Conservation (phyloP, 192 early-diverging fungal genomes). For the Mortierella hygrophila region DNA sequence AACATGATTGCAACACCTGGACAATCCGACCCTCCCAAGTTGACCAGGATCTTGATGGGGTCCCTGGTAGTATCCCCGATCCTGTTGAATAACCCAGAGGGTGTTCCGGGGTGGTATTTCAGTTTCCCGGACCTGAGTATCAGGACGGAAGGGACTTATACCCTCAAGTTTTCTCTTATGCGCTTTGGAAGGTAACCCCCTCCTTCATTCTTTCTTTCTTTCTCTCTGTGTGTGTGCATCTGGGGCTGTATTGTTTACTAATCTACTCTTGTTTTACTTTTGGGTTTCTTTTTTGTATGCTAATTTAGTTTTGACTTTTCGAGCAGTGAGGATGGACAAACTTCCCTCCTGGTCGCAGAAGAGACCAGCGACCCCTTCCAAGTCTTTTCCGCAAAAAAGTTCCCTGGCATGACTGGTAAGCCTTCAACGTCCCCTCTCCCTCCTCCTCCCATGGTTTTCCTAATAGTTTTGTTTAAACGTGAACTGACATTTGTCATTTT, state of each 20-base stretch:
- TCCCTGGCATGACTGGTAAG: conserved; percentile 86
- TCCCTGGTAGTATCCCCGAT: conserved; percentile 70
- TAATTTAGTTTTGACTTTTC: conserved; percentile 21
- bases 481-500: not conserved
- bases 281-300: not conserved
- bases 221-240: not conserved
- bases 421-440: not conserved
- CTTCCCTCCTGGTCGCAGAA: conserved; percentile 64
- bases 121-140: conserved; percentile 84
- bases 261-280: not conserved
- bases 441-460: too few species aligned
- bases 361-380: conserved; percentile 77
- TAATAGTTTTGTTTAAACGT: too few species aligned
- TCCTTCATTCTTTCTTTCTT: not conserved
- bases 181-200: conserved; percentile 70
- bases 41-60: conserved; percentile 72
- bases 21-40: conserved; percentile 58
- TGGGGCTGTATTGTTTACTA: not conserved
- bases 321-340: conserved; percentile 49
- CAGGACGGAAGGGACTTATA: conserved; percentile 78
- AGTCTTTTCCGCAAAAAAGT: conserved; percentile 86
- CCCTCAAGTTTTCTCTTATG: conserved; percentile 76
- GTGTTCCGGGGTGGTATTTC: conserved; percentile 80
- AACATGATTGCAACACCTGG: conserved; percentile 67
- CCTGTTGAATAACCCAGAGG: conserved; percentile 64